phyloP scores from a whole-genome alignment of 192 early-diverging fungal species.

The Mortierella hygrophila region DNA sequence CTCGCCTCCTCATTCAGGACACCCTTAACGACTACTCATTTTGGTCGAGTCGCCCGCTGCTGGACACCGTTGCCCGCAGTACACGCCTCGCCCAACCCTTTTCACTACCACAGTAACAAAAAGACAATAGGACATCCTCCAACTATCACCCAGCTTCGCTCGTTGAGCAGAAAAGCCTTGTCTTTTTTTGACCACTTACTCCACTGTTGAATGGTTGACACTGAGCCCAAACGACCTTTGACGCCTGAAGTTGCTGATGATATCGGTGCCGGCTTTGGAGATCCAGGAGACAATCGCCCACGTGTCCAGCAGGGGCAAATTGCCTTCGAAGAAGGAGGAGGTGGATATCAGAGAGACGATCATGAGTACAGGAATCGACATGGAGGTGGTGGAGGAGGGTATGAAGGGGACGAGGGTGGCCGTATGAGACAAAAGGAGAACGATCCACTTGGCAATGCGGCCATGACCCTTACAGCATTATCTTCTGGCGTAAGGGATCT shows the following conservation, averaged over 20 bases:
- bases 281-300: not conserved
- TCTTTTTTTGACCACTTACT: not conserved
- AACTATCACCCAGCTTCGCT: not conserved
- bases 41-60: not conserved
- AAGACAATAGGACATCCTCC: not conserved
- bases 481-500: constrained; percentile 10
- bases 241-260: constrained; percentile 21
- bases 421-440: not conserved
- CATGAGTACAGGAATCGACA: not conserved
- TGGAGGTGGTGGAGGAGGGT: not conserved
- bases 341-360: not conserved
- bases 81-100: not conserved
- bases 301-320: not conserved
- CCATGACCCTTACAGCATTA: constrained; percentile 44
- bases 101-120: not conserved
- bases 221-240: constrained; percentile 13
- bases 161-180: not conserved
- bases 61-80: not conserved
- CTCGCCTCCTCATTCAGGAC: not conserved
- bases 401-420: not conserved
- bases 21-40: not conserved
- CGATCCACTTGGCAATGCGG: constrained; percentile 32
- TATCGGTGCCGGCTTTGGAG: not conserved
- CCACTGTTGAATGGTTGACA: constrained; percentile 36
- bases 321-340: too few species aligned